Evolutionary conservation across 495 filamentous ascomycete species (phyloP).

Genomic region (Tuber indicum): DNA sequence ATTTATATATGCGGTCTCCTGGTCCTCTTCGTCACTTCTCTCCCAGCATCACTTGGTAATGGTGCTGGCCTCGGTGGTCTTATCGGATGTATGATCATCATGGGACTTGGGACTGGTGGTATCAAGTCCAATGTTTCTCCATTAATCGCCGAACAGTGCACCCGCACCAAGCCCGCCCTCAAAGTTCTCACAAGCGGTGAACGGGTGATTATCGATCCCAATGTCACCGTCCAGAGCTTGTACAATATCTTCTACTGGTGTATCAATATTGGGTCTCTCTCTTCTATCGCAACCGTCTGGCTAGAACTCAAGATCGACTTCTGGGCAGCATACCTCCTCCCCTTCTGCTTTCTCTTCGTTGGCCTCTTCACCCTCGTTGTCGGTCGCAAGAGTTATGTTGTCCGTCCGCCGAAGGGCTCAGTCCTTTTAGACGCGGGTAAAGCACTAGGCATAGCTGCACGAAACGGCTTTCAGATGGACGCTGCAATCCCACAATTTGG

Average conservation of each 20-base stretch:
- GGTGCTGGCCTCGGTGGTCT: conserved; percentile 50
- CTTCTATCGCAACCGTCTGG: conserved; percentile 47
- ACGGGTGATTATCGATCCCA: conserved; percentile 55
- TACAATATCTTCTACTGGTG: conserved; percentile 61
- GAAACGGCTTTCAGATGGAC: conserved; percentile 55
- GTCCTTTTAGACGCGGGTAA: conserved; percentile 47
- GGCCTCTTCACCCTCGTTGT: conserved; percentile 43
- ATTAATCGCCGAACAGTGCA: conserved; percentile 55
- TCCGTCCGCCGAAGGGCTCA: conserved; percentile 45
- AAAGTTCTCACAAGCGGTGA: conserved; percentile 48
- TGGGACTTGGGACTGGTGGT: conserved; percentile 50
- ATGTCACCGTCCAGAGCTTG: conserved; percentile 56
- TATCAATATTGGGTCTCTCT: conserved; percentile 51
- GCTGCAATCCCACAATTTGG: conserved; percentile 57
- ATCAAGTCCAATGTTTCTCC: conserved; percentile 65
- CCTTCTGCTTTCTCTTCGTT: conserved; percentile 51
- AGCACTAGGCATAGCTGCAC: conserved; percentile 51
- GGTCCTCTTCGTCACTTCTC: conserved; percentile 56
- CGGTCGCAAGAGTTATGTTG: conserved; percentile 43
- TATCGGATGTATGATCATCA: conserved; percentile 45
- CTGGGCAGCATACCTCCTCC: conserved; percentile 48
- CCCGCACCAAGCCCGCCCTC: conserved; percentile 47
- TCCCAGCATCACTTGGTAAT: conserved; percentile 53
- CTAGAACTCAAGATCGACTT: conserved; percentile 49
- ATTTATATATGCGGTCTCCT: conserved; percentile 64